phyloP scores from a whole-genome alignment of 176 grass and related monocot species.

The Dendrocalamus sinicus region DNA sequence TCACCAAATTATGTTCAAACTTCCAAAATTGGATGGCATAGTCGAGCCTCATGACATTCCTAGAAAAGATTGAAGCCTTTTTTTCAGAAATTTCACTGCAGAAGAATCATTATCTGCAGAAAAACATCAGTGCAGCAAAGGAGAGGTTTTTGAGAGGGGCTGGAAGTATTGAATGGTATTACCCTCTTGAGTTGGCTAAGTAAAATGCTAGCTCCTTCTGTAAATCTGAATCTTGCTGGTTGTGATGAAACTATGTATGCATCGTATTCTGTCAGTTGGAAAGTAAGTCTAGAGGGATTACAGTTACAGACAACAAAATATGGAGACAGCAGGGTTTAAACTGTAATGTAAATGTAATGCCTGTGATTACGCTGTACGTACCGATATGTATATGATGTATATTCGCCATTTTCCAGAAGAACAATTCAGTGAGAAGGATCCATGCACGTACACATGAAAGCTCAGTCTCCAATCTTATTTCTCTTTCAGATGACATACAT shows the following conservation, averaged over 20 bases:
- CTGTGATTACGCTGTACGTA: not conserved
- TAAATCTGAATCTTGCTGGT: not conserved
- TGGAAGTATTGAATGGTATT: not conserved
- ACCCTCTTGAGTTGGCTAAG: not conserved
- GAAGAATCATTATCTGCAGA: constrained; percentile 53
- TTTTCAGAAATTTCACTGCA: constrained; percentile 51
- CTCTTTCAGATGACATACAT: not conserved
- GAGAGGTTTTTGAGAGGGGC: constrained; percentile 26
- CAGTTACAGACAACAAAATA: not conserved
- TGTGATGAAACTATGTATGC: not conserved
- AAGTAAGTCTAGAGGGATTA: not conserved
- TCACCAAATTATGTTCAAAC: constrained; percentile 55
- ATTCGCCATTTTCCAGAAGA: not conserved
- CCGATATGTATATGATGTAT: not conserved
- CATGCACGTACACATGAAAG: not conserved
- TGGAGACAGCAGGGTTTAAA: not conserved
- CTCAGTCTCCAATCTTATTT: not conserved
- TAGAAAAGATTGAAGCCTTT: constrained; percentile 54
- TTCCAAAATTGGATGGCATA: constrained; percentile 61
- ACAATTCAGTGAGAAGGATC: not conserved
- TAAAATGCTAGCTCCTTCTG: not conserved
- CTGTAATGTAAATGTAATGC: not conserved
- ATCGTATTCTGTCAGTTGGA: not conserved
- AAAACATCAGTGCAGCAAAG: constrained; percentile 30
- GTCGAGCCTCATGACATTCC: constrained; percentile 39